These are phyloP conservation scores for Aureobasidium melanogenum DNA, from an alignment of 2,329 filamentous ascomycete genomes.

Conservation along the genomic window DNA sequence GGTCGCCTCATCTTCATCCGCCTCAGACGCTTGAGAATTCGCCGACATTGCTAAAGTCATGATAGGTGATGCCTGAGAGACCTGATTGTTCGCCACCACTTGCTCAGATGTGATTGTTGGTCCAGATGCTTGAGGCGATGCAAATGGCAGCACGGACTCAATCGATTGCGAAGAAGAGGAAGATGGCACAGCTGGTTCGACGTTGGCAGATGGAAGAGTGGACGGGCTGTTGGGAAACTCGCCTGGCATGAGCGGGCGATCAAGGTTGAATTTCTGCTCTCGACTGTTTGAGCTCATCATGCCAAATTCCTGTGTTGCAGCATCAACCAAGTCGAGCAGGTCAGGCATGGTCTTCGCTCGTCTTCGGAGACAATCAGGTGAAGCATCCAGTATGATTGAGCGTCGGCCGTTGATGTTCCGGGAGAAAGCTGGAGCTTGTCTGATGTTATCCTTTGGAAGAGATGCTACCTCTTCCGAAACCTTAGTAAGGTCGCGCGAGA, in stretches of 20 bases:
- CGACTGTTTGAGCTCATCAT: slow-evolving; percentile 9
- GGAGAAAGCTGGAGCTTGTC: slow-evolving; percentile 13
- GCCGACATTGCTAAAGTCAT: neutral
- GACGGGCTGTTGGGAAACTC: neutral
- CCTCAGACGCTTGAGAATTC: neutral
- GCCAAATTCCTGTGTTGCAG: slow-evolving; percentile 28
- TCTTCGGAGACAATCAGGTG: slow-evolving; percentile 16
- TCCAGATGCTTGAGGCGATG: neutral
- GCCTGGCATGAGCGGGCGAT: neutral
- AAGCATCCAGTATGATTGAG: slow-evolving; percentile 24
- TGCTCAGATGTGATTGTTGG: neutral
- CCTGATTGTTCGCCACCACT: neutral
- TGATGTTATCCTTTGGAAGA: slow-evolving; percentile 18
- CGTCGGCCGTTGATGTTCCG: slow-evolving; percentile 5
- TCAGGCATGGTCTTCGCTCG: slow-evolving; percentile 26
- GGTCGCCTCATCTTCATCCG: neutral
- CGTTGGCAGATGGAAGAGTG: neutral
- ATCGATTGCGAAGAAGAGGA: neutral
- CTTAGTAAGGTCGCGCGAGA: slow-evolving; percentile 20
- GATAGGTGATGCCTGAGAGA: neutral
- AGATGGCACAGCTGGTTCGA: neutral
- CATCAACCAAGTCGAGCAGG: slow-evolving; percentile 28
- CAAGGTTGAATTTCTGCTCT: neutral
- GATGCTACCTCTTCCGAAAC: slow-evolving; percentile 20
- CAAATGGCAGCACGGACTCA: neutral